These are phyloP conservation scores for Trametes sp. DNA, from an alignment of 1,284 basidiomycete genomes.

Conservation along the genomic window DNA sequence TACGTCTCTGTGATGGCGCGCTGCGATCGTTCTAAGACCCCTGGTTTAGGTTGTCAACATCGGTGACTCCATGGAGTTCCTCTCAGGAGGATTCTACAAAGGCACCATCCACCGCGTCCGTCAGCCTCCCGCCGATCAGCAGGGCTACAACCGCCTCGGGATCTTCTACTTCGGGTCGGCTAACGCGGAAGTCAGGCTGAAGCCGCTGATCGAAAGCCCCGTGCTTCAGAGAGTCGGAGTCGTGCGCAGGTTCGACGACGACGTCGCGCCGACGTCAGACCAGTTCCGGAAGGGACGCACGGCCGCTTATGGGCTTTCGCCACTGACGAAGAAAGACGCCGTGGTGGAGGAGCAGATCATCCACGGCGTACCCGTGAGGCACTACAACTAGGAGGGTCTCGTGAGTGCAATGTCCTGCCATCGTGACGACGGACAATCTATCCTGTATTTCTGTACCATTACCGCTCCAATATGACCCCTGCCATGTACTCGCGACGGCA, in stretches of 20 bases:
- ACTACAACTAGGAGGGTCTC: slow-evolving; percentile 40
- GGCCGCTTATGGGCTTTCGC: slow-evolving; percentile 43
- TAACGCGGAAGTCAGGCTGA: slow-evolving; percentile 42
- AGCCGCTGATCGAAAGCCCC: slow-evolving; percentile 41
- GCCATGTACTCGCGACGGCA: too few relatives aligned
- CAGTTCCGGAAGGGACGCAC: slow-evolving; percentile 51
- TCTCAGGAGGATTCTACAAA: slow-evolving; percentile 55
- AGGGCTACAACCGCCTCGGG: slow-evolving; percentile 48
- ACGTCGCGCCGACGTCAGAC: slow-evolving; percentile 47
- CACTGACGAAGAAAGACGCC: slow-evolving; percentile 38
- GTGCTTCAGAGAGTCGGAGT: slow-evolving; percentile 44
- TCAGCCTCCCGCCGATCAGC: slow-evolving; percentile 58
- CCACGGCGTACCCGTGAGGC: slow-evolving; percentile 44
- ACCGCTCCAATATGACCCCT: too few relatives aligned
- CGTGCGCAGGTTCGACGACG: slow-evolving; percentile 41
- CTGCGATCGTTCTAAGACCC: neutral
- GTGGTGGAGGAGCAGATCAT: slow-evolving; percentile 44
- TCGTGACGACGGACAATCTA: too few relatives aligned
- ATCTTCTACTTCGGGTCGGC: slow-evolving; percentile 51
- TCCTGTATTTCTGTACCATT: too few relatives aligned
- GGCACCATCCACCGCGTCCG: slow-evolving; percentile 53
- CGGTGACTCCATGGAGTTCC: slow-evolving; percentile 51
- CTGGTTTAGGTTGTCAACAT: slow-evolving; percentile 48
- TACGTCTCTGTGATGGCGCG: too few relatives aligned
- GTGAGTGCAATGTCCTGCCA: neutral